Percentiles rank a stretch among this genome's conserved stretches.
Conservation (phyloP, 2,329 filamentous ascomycete species). For the Cytospora schulzeri region DNA sequence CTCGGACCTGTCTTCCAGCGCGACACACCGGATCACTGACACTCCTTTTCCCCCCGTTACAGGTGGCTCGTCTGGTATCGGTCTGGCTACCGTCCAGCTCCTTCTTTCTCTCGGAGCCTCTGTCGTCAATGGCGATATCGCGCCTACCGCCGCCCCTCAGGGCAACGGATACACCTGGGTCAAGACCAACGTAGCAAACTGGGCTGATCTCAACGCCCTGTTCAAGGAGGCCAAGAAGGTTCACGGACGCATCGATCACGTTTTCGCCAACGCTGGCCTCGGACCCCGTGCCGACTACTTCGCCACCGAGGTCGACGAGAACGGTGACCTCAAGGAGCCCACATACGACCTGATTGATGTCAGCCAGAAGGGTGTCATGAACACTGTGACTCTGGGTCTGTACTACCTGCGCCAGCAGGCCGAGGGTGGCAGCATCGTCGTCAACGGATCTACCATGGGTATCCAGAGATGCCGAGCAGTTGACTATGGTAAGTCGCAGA, state of each 20-base stretch:
- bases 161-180: slow-evolving; percentile 42
- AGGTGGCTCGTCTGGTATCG: slow-evolving; percentile 64
- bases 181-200: slow-evolving; percentile 50
- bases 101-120: slow-evolving; percentile 55
- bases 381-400: slow-evolving; percentile 51
- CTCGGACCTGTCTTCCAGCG: neutral
- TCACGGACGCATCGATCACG: slow-evolving; percentile 75
- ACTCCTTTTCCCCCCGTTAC: neutral
- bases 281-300: slow-evolving; percentile 50
- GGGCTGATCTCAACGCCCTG: slow-evolving; percentile 51
- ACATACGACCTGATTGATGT: slow-evolving; percentile 47
- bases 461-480: slow-evolving; percentile 52
- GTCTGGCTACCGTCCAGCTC: slow-evolving; percentile 55
- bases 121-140: slow-evolving; percentile 58
- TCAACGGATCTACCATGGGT: slow-evolving; percentile 53
- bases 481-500: slow-evolving; percentile 49
- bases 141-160: slow-evolving; percentile 39
- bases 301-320: slow-evolving; percentile 48
- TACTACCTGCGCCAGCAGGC: slow-evolving; percentile 53
- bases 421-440: slow-evolving; percentile 54
- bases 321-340: slow-evolving; percentile 52
- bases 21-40: neutral
- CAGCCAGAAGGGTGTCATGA: slow-evolving; percentile 51
- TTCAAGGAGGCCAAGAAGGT: slow-evolving; percentile 58
- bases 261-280: slow-evolving; percentile 69